Percentiles rank a stretch among this genome's conserved stretches.
phyloP scores from a whole-genome alignment of 2,329 filamentous ascomycete species.

The Monilinia polystroma region DNA sequence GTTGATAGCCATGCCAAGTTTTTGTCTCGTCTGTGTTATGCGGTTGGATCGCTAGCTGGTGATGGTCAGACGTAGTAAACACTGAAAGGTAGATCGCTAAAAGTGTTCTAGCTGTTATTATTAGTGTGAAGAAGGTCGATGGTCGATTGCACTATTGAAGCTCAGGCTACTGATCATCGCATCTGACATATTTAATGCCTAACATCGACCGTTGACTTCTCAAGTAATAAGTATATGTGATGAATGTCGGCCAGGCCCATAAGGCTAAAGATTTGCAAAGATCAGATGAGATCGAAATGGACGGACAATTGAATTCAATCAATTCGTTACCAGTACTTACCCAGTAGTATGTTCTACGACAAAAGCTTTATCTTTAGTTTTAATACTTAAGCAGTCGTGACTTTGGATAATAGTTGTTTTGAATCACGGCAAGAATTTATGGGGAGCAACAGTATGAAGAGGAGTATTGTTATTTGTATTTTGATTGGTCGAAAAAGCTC shows the following conservation, averaged over 20 bases:
- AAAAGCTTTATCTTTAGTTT: no score
- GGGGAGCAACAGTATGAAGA: constrained; percentile 23
- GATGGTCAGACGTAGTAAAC: background rate
- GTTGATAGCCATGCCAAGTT: background rate
- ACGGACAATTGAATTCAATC: no score
- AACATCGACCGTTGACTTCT: background rate
- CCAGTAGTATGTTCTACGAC: no score
- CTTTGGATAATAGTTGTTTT: background rate
- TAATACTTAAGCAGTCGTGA: no score
- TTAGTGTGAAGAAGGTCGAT: no score
- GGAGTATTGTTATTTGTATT: constrained; percentile 29
- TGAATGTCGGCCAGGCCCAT: background rate
- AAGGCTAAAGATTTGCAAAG: background rate
- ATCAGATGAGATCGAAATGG: background rate
- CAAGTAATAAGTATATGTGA: background rate
- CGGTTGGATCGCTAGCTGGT: background rate
- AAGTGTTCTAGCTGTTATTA: no score
- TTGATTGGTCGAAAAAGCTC: constrained; percentile 23
- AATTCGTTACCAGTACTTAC: background rate
- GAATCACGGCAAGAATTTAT: background rate
- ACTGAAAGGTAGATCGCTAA: background rate
- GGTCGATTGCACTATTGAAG: no score
- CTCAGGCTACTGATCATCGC: no score
- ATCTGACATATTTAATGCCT: no score
- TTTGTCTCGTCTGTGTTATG: background rate